Evolutionary conservation across 345 rosid genomes (phyloP).

Genomic region (Carallia pectinifolia): DNA sequence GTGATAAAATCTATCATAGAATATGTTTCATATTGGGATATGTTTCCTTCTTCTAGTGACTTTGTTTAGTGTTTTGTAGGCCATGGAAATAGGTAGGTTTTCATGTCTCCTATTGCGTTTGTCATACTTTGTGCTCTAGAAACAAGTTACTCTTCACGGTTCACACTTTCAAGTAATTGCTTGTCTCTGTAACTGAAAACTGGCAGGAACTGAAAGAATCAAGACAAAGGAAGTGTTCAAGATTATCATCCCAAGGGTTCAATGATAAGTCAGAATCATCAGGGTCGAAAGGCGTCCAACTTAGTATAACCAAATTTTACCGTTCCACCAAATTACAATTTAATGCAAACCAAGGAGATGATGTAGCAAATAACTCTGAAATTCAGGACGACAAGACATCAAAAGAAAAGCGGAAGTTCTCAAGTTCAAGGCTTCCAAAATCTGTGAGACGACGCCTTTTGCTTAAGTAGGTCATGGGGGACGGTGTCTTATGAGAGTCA

Average conservation of each 20-base stretch:
- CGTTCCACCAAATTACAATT: constrained; percentile 51
- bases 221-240: constrained; percentile 41
- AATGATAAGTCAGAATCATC: constrained; percentile 31
- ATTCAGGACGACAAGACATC: constrained; percentile 25
- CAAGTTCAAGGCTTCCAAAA: constrained; percentile 52
- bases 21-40: too few species aligned
- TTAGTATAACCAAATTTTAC: constrained; percentile 70
- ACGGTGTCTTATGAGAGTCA: too few species aligned
- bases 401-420: constrained; percentile 47
- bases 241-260: constrained; percentile 29
- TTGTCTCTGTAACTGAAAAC: constrained; percentile 18
- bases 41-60: too few species aligned
- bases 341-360: constrained; percentile 35
- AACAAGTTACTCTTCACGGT: not conserved
- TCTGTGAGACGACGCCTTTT: constrained; percentile 53
- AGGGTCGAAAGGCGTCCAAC: constrained; percentile 54
- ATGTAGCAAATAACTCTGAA: constrained; percentile 12
- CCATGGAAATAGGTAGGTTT: too few species aligned
- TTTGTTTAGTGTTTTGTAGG: too few species aligned
- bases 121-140: not conserved
- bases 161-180: constrained; percentile 6
- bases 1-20: too few species aligned
- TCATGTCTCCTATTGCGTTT: not conserved
- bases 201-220: constrained; percentile 51
- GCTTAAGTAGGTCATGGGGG: constrained; percentile 12